Evolutionary conservation across 805 yeast genomes (phyloP), one percentile per base, ranked within the genome.

Genomic region (Hanseniaspora pseudoguilliermondii): DNA sequence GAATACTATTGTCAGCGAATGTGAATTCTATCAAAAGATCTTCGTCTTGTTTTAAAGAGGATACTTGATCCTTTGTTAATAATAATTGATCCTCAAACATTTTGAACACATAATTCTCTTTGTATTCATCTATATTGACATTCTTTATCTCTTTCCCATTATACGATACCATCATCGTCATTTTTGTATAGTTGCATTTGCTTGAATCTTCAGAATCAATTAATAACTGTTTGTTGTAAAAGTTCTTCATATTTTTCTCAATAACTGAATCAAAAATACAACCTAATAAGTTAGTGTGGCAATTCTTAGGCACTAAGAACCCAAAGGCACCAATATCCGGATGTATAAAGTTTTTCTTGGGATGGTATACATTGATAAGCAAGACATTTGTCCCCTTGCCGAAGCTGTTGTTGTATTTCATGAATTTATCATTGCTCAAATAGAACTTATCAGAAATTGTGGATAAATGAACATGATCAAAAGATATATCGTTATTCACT

Each of bases 141-240:
- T 49, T 51, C 5, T 57, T 47, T 21, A 50, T 57, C 32, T 66
- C 58, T 71, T 79, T 75, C 55, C 69, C 74, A 63, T 84, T 86
- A 0, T 97, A 97, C 5, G 97, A 97, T 61, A 89, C 70, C 97
- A 91, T 91, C 27, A 87, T 76, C 0, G 98, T 93, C 55, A 90
- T 65, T 61, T 85, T 87, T 5, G 88, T 79, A 60, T 81, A 83
- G 0, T 71, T 69, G 23, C 66, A 25, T 7, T 36, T 42, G n/a
- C 60, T 56, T 57, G 51, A 46, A 62, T 51, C 38, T 61, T 15
- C 25, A 18, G 44, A 20, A 11, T 34, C 21, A 5, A 46, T 46
- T n/a, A 34, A 29, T 2, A 18, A 63, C 16, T 59, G 63, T 9
- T 57, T 25, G 2, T 47, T 18, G 27, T 62, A 60, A 15, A 74